Evolutionary conservation across 1,139 yeast species (phyloP).

Genomic region (Sugiyamaella xylanicola): DNA sequence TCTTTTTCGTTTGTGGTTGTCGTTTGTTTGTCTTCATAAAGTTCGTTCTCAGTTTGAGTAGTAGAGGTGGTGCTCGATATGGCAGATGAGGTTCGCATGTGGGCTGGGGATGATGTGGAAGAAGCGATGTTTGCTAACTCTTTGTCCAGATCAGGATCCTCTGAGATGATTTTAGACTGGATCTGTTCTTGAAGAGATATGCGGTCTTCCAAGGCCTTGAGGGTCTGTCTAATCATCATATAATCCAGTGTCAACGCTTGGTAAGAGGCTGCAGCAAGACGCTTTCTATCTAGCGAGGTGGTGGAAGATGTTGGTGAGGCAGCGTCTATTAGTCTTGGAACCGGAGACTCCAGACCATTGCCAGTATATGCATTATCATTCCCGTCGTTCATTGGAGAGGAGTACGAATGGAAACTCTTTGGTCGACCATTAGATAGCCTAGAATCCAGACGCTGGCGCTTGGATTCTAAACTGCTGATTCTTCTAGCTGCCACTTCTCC

Average conservation of each 20-base stretch:
- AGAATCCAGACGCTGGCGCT: slow-evolving; percentile 15
- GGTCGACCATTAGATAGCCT: slow-evolving; percentile 14
- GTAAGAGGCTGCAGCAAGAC: slow-evolving; percentile 2
- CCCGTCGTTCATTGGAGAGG: not conserved
- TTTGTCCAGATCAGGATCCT: slow-evolving; percentile 13
- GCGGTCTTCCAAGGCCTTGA: slow-evolving; percentile 29
- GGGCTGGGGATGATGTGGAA: not conserved
- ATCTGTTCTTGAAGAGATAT: slow-evolving; percentile 28
- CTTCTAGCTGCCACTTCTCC: slow-evolving; percentile 19
- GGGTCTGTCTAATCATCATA: slow-evolving; percentile 30
- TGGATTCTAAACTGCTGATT: slow-evolving; percentile 18
- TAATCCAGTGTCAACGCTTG: slow-evolving; percentile 29
- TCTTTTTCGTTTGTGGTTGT: not conserved
- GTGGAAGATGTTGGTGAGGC: slow-evolving; percentile 12
- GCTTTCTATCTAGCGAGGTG: slow-evolving; percentile 2
- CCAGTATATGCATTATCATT: not conserved
- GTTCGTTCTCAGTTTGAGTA: slow-evolving; percentile 6
- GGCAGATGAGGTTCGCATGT: not conserved
- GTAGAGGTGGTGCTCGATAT: slow-evolving; percentile 8
- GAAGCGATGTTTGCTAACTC: not conserved
- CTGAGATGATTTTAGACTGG: slow-evolving; percentile 20
- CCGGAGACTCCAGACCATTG: not conserved
- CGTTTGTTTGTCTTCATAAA: not conserved
- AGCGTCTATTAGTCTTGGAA: slow-evolving; percentile 1
- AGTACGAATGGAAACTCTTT: slow-evolving; percentile 15